These are phyloP conservation scores for Zelopaecilomyces penicillatus DNA, from an alignment of 2,329 filamentous ascomycete genomes.

Conservation along the genomic window DNA sequence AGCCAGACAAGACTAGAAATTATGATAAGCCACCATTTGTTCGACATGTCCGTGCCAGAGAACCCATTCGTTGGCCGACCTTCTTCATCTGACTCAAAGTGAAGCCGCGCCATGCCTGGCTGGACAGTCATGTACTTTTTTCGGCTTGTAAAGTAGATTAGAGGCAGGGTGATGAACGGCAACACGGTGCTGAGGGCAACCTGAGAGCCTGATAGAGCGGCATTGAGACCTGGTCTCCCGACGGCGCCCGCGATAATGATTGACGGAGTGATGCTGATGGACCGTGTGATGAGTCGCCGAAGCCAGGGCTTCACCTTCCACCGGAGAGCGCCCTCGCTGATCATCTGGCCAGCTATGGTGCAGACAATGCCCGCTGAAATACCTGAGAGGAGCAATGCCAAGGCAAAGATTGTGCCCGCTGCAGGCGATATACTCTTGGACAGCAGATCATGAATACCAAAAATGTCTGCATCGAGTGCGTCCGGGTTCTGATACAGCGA, in stretches of 20 bases:
- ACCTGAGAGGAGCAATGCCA: constrained; percentile 72
- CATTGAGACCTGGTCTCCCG: constrained; percentile 60
- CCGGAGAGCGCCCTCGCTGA: constrained; percentile 71
- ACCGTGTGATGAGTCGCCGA: constrained; percentile 66
- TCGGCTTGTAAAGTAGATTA: constrained; percentile 78
- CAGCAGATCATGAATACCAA: constrained; percentile 71
- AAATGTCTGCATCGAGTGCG: constrained; percentile 66
- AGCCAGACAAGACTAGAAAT: constrained; percentile 58
- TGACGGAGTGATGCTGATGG: constrained; percentile 71
- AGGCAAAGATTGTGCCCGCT: constrained; percentile 75
- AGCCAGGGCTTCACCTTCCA: constrained; percentile 72
- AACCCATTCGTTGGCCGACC: neutral
- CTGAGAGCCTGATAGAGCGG: constrained; percentile 67
- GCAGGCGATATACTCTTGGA: constrained; percentile 59
- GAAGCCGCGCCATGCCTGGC: constrained; percentile 31
- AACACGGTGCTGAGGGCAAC: constrained; percentile 71
- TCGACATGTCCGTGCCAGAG: constrained; percentile 54
- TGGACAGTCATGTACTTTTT: constrained; percentile 71
- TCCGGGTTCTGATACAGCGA: constrained; percentile 57
- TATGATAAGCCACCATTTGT: constrained; percentile 55
- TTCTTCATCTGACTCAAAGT: constrained; percentile 19
- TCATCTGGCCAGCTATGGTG: constrained; percentile 85
- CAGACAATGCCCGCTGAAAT: constrained; percentile 79
- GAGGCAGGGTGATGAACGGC: constrained; percentile 72
- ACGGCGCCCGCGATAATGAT: constrained; percentile 79